Conservation (phyloP, 2,329 filamentous ascomycete genomes). For the Cordyceps javanica region DNA sequence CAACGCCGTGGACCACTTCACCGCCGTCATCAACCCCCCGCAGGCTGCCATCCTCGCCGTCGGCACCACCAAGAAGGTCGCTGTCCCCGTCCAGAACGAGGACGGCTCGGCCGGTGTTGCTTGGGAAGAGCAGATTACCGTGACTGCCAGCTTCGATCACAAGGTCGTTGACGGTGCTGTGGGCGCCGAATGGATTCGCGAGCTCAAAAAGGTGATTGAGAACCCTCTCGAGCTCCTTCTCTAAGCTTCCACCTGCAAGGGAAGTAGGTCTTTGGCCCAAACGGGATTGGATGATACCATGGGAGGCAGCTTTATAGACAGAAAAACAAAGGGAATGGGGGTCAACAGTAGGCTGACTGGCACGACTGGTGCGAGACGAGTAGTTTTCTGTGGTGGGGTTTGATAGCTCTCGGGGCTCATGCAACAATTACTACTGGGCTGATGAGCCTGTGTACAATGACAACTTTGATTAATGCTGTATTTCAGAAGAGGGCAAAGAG, state of each 20-base stretch:
- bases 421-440: constrained; percentile 23
- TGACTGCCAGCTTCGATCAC: constrained; percentile 97
- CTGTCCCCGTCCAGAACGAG: constrained; percentile 77
- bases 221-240: constrained; percentile 93
- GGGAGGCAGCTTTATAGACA: constrained; percentile 13
- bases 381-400: background rate
- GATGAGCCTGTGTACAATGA: constrained; percentile 36
- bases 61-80: constrained; percentile 92
- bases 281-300: constrained; percentile 13
- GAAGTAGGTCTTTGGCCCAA: background rate
- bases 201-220: constrained; percentile 96
- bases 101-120: constrained; percentile 69
- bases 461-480: constrained; percentile 33
- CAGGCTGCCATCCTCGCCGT: constrained; percentile 94
- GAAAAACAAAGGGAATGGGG: constrained; percentile 10
- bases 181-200: constrained; percentile 92
- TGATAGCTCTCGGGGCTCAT: background rate
- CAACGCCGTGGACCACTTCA: constrained; percentile 90
- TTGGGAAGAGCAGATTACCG: constrained; percentile 95
- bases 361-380: background rate
- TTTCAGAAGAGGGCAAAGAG: constrained; percentile 24
- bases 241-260: constrained; percentile 42
- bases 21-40: constrained; percentile 97
- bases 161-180: constrained; percentile 97
- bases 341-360: constrained; percentile 13